Evolutionary conservation across 1,284 basidiomycete species (phyloP).

Genomic region (Pascua guehoae): DNA sequence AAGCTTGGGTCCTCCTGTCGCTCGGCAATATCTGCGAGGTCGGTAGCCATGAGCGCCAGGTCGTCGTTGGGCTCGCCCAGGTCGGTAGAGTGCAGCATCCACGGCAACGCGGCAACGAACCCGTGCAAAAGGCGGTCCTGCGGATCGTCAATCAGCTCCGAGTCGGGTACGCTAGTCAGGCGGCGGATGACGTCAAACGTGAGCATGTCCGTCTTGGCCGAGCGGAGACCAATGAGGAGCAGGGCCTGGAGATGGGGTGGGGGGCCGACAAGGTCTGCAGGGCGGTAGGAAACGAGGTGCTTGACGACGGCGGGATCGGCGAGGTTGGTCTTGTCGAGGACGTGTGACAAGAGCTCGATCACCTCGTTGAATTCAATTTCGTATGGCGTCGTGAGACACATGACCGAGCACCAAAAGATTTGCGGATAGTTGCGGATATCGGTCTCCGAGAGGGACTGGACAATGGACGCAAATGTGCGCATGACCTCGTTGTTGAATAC

Average conservation of each 20-base stretch:
- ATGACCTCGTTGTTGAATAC: constrained; percentile 81
- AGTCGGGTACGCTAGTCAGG: constrained; percentile 62
- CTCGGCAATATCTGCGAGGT: constrained; percentile 69
- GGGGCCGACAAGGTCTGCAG: constrained; percentile 67
- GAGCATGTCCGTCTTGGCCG: constrained; percentile 64
- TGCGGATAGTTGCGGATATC: constrained; percentile 65
- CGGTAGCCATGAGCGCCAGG: constrained; percentile 68
- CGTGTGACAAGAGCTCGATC: constrained; percentile 63
- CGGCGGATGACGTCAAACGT: constrained; percentile 69
- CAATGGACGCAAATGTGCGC: constrained; percentile 68
- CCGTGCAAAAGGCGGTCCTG: constrained; percentile 74
- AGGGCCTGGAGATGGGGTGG: constrained; percentile 65
- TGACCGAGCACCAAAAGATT: constrained; percentile 81
- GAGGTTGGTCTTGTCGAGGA: constrained; percentile 72
- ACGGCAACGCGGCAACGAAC: constrained; percentile 79
- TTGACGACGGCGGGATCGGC: constrained; percentile 63
- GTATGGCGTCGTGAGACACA: constrained; percentile 76
- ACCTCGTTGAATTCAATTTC: constrained; percentile 75
- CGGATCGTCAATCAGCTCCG: constrained; percentile 67
- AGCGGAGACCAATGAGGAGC: constrained; percentile 77
- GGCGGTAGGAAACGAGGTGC: constrained; percentile 64
- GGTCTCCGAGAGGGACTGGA: constrained; percentile 59
- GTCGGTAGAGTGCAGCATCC: constrained; percentile 78
- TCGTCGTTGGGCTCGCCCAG: constrained; percentile 60
- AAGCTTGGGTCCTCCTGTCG: constrained; percentile 70